These are phyloP conservation scores for Hypoxylon trugodes DNA, from an alignment of 495 filamentous ascomycete genomes.

Conservation along the genomic window DNA sequence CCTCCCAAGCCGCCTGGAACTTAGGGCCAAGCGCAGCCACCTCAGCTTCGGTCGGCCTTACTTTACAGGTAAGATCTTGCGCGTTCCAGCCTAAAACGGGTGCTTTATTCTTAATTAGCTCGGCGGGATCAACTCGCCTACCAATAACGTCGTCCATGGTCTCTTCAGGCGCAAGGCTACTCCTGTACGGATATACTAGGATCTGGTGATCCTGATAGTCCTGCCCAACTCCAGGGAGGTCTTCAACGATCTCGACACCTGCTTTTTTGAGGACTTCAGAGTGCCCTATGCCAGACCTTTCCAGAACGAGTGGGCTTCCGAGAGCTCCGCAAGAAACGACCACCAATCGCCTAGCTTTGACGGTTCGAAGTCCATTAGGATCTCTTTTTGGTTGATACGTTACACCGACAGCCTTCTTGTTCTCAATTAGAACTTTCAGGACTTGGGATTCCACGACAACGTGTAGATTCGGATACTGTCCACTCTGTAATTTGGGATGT, in stretches of 20 bases:
- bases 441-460: background rate
- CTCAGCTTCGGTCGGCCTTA: slow-evolving; percentile 52
- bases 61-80: slow-evolving; percentile 52
- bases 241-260: background rate
- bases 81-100: slow-evolving; percentile 53
- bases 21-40: slow-evolving; percentile 48
- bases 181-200: slow-evolving; percentile 39
- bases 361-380: background rate
- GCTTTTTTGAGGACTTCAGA: background rate
- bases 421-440: background rate
- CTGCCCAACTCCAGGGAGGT: background rate
- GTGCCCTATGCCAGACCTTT: background rate
- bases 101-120: slow-evolving; percentile 24
- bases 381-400: background rate
- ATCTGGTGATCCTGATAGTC: slow-evolving; percentile 4
- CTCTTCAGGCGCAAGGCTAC: slow-evolving; percentile 34
- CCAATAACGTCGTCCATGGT: slow-evolving; percentile 42
- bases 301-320: background rate
- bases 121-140: slow-evolving; percentile 8
- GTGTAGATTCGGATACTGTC: background rate
- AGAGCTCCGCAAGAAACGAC: background rate
- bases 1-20: slow-evolving; percentile 51
- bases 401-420: background rate
- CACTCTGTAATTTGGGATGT: background rate
- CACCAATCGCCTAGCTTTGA: background rate